Evolutionary conservation across 352 stramenopile genomes (phyloP).

Genomic region (Pythium coloratum): DNA sequence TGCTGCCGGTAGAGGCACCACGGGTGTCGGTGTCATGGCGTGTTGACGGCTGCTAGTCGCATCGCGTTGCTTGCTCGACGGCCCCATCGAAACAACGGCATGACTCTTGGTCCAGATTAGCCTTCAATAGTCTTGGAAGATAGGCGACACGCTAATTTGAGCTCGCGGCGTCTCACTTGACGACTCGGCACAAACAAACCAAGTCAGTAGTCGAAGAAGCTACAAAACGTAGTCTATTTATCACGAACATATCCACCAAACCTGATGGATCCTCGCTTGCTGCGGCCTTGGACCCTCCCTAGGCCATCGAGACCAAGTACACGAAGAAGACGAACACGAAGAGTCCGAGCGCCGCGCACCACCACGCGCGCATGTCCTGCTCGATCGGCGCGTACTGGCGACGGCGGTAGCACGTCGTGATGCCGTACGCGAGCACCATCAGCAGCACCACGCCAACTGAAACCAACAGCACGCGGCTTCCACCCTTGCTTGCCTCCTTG

Average conservation of each 20-base stretch:
- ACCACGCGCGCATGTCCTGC: slow-evolving; percentile 61
- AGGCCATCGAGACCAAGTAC: slow-evolving; percentile 60
- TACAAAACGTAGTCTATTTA: slow-evolving; percentile 4
- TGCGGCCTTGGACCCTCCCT: slow-evolving; percentile 13
- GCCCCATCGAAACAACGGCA: too few species aligned
- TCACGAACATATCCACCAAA: neutral
- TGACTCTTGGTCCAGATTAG: too few species aligned
- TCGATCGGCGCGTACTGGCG: slow-evolving; percentile 64
- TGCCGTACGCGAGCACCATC: slow-evolving; percentile 41
- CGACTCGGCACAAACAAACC: too few species aligned
- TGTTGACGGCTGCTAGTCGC: too few species aligned
- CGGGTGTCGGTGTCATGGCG: too few species aligned
- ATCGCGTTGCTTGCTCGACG: too few species aligned
- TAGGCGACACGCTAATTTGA: neutral
- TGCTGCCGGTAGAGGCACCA: too few species aligned
- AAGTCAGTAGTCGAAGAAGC: neutral
- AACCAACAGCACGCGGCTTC: slow-evolving; percentile 43
- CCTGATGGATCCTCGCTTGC: neutral
- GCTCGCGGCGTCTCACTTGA: too few species aligned
- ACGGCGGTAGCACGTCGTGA: slow-evolving; percentile 61
- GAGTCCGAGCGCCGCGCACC: slow-evolving; percentile 58
- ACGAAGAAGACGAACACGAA: slow-evolving; percentile 70
- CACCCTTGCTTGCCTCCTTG: slow-evolving; percentile 14
- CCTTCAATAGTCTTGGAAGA: too few species aligned
- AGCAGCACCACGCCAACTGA: slow-evolving; percentile 37